Base-by-base conservation (phyloP, 73 alveolate genomes). In the Durusdinium trenchii region DNA sequence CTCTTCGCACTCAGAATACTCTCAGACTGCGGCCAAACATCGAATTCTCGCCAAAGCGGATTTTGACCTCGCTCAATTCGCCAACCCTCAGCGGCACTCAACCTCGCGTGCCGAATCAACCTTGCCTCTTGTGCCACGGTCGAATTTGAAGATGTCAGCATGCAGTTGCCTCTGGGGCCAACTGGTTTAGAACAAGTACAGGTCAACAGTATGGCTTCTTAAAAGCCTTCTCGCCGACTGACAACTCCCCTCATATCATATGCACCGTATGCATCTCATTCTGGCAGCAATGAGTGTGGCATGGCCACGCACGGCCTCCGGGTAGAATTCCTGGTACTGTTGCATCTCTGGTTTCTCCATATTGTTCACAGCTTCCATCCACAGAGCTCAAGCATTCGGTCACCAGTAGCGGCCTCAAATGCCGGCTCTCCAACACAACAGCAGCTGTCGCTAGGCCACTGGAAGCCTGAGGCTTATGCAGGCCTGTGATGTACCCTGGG, bases 241-340 rank as follows among this genome's bases (percentile, higher is more conserved):
- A n/a, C n/a, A n/a, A n/a, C n/a, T n/a, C n/a, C n/a, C n/a, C n/a
- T n/a, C n/a, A n/a, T n/a, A n/a, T n/a, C n/a, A n/a, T n/a, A n/a
- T n/a, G n/a, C n/a, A n/a, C n/a, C n/a, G n/a, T n/a, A n/a, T n/a
- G n/a, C n/a, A n/a, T n/a, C n/a, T n/a, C n/a, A n/a, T n/a, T n/a
- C n/a, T n/a, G n/a, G n/a, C 32, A 54, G 69, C 23, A 54, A 54
- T 54, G 69, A 14, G 69, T 54, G 76, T 20, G 43, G 40, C 76
- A 62, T 26, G 32, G 38, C 76, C 9, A 20, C 4, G 76, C 5
- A 57, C 40, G 92, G 71, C 96, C 96, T 89, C 86, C 96, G 50
- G 83, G 84, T 45, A 69, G n/a, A 51, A 89, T 89, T n/a, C 96
- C 96, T 9, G 96, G 96, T n/a, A 89, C 86, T 7, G 86, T 64